Percentiles rank a stretch among this genome's conserved stretches.
phyloP scores from a whole-genome alignment of 306 rosid species.

The Fragaria ananassa region DNA sequence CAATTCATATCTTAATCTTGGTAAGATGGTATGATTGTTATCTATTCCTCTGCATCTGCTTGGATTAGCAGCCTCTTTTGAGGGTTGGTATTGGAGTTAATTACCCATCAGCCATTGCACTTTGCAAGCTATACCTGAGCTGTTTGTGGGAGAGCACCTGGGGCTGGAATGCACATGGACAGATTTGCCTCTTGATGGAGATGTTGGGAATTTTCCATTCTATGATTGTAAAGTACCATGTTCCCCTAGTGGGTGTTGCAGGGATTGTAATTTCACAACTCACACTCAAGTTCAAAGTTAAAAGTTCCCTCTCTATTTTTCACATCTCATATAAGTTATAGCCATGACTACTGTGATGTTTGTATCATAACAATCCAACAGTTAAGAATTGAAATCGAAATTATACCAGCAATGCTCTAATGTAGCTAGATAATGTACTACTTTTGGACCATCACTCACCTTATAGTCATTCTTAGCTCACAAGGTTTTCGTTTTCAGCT shows the following conservation, averaged over 20 bases:
- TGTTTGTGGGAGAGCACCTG: constrained; percentile 47
- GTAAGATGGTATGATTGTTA: neutral
- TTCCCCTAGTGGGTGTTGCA: neutral
- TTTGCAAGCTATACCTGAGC: constrained; percentile 43
- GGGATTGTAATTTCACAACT: neutral
- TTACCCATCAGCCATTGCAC: constrained; percentile 34
- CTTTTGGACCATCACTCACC: neutral
- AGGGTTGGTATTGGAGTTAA: constrained; percentile 14
- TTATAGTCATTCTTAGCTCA: neutral
- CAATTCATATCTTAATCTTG: neutral
- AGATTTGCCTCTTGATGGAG: constrained; percentile 34
- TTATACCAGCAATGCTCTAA: too few relatives aligned
- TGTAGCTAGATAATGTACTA: too few relatives aligned
- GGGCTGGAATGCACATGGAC: constrained; percentile 64
- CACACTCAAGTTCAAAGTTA: neutral
- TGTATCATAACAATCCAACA: too few relatives aligned
- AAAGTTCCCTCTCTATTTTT: neutral
- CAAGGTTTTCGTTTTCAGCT: neutral
- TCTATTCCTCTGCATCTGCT: neutral
- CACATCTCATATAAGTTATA: neutral
- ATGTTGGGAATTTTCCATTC: constrained; percentile 29
- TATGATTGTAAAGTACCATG: constrained; percentile 2
- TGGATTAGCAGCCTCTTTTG: neutral
- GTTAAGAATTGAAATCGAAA: too few relatives aligned
- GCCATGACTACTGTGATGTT: too few relatives aligned